Base-by-base conservation (phyloP, 75 land plant species). In the Cupressus sempervirens region DNA sequence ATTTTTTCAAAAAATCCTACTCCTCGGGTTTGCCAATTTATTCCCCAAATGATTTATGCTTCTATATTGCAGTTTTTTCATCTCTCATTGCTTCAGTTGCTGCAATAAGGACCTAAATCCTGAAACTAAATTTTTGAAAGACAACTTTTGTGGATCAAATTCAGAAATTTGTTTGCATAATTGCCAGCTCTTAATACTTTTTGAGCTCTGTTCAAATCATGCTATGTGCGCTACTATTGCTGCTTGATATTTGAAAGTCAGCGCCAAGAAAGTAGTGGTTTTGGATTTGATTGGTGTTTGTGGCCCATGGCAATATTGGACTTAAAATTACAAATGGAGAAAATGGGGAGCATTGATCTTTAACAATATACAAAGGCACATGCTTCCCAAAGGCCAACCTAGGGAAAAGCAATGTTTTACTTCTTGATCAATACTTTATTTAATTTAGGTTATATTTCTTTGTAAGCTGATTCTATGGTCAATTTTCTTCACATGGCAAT, bases 401-500 rank as follows among this genome's bases (percentile, higher is more conserved):
- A 58, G 74, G 35, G 74, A 70, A 10, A 10, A 10, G 14, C 74
- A 70, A 70, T 70, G 34, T 70, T 29, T 70, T 83, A 18, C 36
- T 35, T 83, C 53, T 7, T 3, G 12, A 48, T 48, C 52, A 48
- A 9, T 48, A 7, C 74, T 72, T 26, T n/a, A 30, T 30, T 34
- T 75, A 36, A 32, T 35, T 75, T 32, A 16, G 26, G 58, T 23
- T 58, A 58, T 23, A 58, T 20, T 3, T 29, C 3, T 70, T 70
- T 32, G 13, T 70, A 70, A 32, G 10, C 30, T 70, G 74, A 32
- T 30, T 11, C 12, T 70, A 9, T 70, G 76, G 23, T 52, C 4
- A 29, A 26, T 43, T 7, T 41, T 65, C 34, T 72, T 40, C 92
- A 91, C n/a, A n/a, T n/a, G n/a, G n/a, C n/a, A n/a, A n/a, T n/a